Base-by-base conservation (phyloP, 1,139 yeast species). In the Suhomyces anneliseae region DNA sequence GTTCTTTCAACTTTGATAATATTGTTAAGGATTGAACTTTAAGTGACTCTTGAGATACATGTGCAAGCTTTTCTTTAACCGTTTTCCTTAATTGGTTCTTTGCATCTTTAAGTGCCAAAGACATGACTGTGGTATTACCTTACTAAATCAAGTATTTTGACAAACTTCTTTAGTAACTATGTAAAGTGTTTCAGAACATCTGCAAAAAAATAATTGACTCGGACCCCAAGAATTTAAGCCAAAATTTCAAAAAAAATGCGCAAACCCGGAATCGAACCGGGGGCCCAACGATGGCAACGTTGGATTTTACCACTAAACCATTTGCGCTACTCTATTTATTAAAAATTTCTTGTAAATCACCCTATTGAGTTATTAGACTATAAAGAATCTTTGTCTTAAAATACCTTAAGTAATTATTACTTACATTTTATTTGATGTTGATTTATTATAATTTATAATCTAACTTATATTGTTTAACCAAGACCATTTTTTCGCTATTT, bases 1-100 rank as follows among this genome's bases (percentile, higher is more conserved):
- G 61, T 1, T 51, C 38, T 7, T 66, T 43, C n/a, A 83, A 54
- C 2, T 56, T 58, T 0, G 54, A 49, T 4, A 67, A 59, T 6
- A 77, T 65, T 12, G 54, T 43, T 5, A 15, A 36, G 6, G 59
- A 56, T 45, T 56, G 58, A 7, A 15, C 4, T 2, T 27, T 11
- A 5, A 56, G 37, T 7, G 53, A 39, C 9, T 48, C 51, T 24
- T 45, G 48, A 1, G 54, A 36, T 4, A 54, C 32, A 8, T 34
- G 11, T 11, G 12, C 34, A n/a, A 54, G 51, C 10, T 36, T 26
- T 5, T 14, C n/a, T 35, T 55, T 55, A 32, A 53, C 34, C 4
- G 43, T 24, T 19, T 33, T 42, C 4, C 59, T 49, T 12, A 55
- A 19, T 34, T 49, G 52, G 3, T 26, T 32, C 36, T 55, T 55